Conservation (phyloP, 805 yeast genomes). For the Yamadazyma olivae region DNA sequence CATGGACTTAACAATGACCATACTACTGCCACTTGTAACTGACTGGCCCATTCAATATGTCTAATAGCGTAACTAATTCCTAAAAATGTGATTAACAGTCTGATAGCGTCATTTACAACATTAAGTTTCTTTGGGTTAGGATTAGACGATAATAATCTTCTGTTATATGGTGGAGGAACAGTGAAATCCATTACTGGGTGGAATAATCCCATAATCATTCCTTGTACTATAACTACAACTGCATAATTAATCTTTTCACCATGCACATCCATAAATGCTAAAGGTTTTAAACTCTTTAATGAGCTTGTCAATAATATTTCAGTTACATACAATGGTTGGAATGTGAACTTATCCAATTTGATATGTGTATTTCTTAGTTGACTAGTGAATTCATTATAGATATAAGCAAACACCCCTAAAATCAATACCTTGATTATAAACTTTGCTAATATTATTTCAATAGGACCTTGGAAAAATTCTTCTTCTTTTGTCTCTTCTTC, state of each 20-base stretch:
- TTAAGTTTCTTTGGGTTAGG: slow-evolving; percentile 24
- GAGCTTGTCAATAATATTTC: slow-evolving; percentile 23
- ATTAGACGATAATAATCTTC: slow-evolving; percentile 35
- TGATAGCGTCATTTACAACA: slow-evolving; percentile 32
- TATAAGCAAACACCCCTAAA: slow-evolving; percentile 45
- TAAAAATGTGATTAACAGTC: slow-evolving; percentile 56
- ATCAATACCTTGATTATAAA: slow-evolving; percentile 17
- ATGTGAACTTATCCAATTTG: slow-evolving; percentile 33
- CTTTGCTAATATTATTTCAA: slow-evolving; percentile 4
- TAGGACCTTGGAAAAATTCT: slow-evolving; percentile 3
- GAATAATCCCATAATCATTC: slow-evolving; percentile 54
- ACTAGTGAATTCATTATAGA: slow-evolving; percentile 51
- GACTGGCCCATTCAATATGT: slow-evolving; percentile 65
- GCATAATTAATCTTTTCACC: slow-evolving; percentile 6
- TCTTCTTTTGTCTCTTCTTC: not conserved
- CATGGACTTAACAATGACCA: slow-evolving; percentile 65
- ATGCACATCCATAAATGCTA: slow-evolving; percentile 1
- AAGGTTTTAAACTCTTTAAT: slow-evolving; percentile 20
- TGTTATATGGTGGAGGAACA: slow-evolving; percentile 27
- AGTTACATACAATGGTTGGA: slow-evolving; percentile 40
- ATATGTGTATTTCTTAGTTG: slow-evolving; percentile 52
- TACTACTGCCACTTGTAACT: slow-evolving; percentile 59
- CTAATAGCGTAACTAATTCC: slow-evolving; percentile 73
- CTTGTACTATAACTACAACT: slow-evolving; percentile 43
- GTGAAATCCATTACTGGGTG: slow-evolving; percentile 43